Conservation (phyloP, 1,284 basidiomycete genomes). For the Irpex sp. region DNA sequence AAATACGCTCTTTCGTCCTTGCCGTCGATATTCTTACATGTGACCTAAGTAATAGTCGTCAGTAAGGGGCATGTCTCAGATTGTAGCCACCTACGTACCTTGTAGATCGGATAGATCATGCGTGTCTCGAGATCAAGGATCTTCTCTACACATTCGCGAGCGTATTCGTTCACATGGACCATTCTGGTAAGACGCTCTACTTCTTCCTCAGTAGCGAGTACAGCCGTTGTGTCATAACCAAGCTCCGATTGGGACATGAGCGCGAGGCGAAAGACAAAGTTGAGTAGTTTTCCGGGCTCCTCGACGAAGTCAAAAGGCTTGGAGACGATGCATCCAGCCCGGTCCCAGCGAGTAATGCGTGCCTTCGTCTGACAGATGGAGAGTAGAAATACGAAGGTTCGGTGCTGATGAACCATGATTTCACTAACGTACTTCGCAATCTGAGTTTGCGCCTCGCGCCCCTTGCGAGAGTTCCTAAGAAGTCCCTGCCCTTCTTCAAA, state of each 20-base stretch:
- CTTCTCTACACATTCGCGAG: not conserved
- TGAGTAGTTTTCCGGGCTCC: constrained; percentile 4
- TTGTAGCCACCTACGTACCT: not conserved
- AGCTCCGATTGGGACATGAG: not conserved
- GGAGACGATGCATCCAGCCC: constrained; percentile 15
- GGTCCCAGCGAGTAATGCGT: constrained; percentile 19
- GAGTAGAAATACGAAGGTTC: constrained; percentile 14
- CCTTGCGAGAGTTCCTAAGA: not conserved
- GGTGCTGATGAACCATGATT: constrained; percentile 16
- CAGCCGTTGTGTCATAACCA: not conserved
- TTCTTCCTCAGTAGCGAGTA: not conserved
- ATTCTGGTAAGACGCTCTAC: not conserved
- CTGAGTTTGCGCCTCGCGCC: constrained; percentile 6
- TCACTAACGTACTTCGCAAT: constrained; percentile 10
- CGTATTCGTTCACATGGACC: not conserved
- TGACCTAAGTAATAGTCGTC: not conserved
- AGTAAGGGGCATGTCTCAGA: not conserved
- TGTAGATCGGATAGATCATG: not conserved
- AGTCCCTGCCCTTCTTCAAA: not conserved
- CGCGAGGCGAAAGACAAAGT: not conserved
- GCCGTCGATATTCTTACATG: not conserved
- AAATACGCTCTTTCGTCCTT: not conserved
- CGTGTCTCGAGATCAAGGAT: not conserved
- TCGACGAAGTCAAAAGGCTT: constrained; percentile 11
- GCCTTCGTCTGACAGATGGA: constrained; percentile 10